Evolutionary conservation across 345 rosid species (phyloP).

Genomic region (Draba incana): DNA sequence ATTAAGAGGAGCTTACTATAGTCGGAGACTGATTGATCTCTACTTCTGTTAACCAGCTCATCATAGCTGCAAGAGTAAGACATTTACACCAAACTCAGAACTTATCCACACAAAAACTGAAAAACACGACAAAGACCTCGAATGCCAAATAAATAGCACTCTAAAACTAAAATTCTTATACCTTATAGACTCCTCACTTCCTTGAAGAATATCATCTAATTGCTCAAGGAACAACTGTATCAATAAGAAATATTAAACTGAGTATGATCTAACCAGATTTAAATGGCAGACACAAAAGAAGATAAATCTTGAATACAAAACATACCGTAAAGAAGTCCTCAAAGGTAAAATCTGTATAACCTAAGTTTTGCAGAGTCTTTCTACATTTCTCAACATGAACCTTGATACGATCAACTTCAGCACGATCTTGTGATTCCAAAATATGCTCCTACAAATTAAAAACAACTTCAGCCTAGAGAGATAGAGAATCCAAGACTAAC

Average conservation of each 20-base stretch:
- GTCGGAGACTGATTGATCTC: constrained; percentile 91
- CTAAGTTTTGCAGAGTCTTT: constrained; percentile 88
- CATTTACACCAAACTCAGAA: constrained; percentile 20
- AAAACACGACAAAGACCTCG: constrained; percentile 2
- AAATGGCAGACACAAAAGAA: constrained; percentile 1
- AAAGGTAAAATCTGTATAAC: constrained; percentile 88
- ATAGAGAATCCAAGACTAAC: constrained; percentile 12
- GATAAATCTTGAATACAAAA: background rate
- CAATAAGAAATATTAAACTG: constrained; percentile 17
- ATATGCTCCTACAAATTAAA: constrained; percentile 70
- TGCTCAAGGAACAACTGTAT: constrained; percentile 93
- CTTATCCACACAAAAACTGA: constrained; percentile 17
- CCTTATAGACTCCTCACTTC: constrained; percentile 78
- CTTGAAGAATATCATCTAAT: constrained; percentile 84
- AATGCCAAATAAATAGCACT: background rate
- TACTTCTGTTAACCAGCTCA: constrained; percentile 79
- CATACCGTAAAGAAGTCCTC: constrained; percentile 96
- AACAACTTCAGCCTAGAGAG: constrained; percentile 27
- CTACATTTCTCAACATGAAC: constrained; percentile 85
- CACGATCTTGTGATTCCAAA: constrained; percentile 75
- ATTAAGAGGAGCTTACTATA: constrained; percentile 62
- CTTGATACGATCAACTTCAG: constrained; percentile 85
- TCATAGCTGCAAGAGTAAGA: constrained; percentile 60
- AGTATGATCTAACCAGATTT: constrained; percentile 2
- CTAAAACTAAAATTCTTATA: constrained; percentile 21